Conservation (phyloP, 139 green algal species). For the Picochlorum costavermella region DNA sequence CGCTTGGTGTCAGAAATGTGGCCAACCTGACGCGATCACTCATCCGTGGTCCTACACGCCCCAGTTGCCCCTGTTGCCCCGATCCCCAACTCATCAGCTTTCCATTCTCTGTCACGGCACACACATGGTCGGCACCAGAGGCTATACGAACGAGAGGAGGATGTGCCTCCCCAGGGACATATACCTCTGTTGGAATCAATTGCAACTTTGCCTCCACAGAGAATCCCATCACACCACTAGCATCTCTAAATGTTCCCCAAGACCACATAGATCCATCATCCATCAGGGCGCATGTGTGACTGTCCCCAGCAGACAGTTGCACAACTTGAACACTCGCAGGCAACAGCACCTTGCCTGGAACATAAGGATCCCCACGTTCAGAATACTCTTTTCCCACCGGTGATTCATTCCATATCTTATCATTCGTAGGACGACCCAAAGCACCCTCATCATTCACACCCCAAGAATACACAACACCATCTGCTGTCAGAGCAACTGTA, state of each 20-base stretch:
- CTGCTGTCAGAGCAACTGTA: constrained; percentile 55
- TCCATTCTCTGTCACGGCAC: constrained; percentile 45
- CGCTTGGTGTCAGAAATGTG: constrained; percentile 43
- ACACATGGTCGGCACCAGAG: constrained; percentile 63
- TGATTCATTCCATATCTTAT: constrained; percentile 41
- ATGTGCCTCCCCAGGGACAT: constrained; percentile 24
- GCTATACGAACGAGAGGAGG: constrained; percentile 46
- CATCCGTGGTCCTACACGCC: constrained; percentile 43
- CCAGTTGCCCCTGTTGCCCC: constrained; percentile 74
- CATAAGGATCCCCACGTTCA: constrained; percentile 31
- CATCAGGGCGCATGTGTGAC: constrained; percentile 67
- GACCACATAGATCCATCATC: constrained; percentile 61
- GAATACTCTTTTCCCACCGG: constrained; percentile 6
- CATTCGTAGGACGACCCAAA: constrained; percentile 57
- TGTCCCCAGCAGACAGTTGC: constrained; percentile 70
- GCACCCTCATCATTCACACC: constrained; percentile 90
- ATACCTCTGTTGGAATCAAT: constrained; percentile 31
- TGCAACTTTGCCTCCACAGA: constrained; percentile 21
- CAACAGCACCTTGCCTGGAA: constrained; percentile 33
- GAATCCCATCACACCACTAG: constrained; percentile 65
- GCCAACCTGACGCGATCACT: constrained; percentile 16
- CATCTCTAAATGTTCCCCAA: constrained; percentile 77
- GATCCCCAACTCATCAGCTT: constrained; percentile 71
- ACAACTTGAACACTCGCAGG: constrained; percentile 32
- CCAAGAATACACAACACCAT: constrained; percentile 60